Evolutionary conservation across 345 rosid species (phyloP).

Genomic region (Psidium friedrichsthalianum): DNA sequence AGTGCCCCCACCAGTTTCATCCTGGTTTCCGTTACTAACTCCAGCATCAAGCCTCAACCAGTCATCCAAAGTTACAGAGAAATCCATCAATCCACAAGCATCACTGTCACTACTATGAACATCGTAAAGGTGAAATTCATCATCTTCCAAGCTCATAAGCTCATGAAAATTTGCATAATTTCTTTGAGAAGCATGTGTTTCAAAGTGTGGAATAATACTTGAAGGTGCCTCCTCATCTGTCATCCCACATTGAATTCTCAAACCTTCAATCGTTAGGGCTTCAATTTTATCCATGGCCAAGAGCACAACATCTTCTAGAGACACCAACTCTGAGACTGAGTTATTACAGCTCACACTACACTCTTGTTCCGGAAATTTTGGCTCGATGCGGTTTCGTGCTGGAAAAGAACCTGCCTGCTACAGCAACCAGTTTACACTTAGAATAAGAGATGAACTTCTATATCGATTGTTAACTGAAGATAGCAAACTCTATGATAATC

Average conservation of each 20-base stretch:
- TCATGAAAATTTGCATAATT: background rate
- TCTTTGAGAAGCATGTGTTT: slow-evolving; percentile 4
- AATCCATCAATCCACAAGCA: slow-evolving; percentile 28
- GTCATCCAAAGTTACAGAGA: slow-evolving; percentile 42
- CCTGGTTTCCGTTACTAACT: slow-evolving; percentile 5
- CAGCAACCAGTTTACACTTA: background rate
- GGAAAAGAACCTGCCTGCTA: slow-evolving; percentile 9
- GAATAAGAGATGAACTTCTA: background rate
- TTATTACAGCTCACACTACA: background rate
- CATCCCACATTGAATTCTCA: slow-evolving; percentile 60
- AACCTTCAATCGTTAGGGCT: slow-evolving; percentile 46
- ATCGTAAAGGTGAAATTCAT: slow-evolving; percentile 5
- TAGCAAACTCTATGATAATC: background rate
- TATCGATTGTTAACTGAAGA: background rate
- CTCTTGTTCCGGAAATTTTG: slow-evolving; percentile 2
- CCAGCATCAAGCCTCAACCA: slow-evolving; percentile 53
- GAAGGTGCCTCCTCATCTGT: slow-evolving; percentile 46
- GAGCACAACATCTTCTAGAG: slow-evolving; percentile 24
- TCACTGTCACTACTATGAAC: slow-evolving; percentile 7
- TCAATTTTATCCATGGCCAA: slow-evolving; percentile 42
- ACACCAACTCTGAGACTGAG: slow-evolving; percentile 9
- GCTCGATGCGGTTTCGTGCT: background rate
- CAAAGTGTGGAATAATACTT: slow-evolving; percentile 15
- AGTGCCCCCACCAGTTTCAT: slow-evolving; percentile 16
- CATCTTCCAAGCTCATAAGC: slow-evolving; percentile 9